phyloP scores from a whole-genome alignment of 176 grass and related monocot species.

The Hyparrhenia diplandra region DNA sequence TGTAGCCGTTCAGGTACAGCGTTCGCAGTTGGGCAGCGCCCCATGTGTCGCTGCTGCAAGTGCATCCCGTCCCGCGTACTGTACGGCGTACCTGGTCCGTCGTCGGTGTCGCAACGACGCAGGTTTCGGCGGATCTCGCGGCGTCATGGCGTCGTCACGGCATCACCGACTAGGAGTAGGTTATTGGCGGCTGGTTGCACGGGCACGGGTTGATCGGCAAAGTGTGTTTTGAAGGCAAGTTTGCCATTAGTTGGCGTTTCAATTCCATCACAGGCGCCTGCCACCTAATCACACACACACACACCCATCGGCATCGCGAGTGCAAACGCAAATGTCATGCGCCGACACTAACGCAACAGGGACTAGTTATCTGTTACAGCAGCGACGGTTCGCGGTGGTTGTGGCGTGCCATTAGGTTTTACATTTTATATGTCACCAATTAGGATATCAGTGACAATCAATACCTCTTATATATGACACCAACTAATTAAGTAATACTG shows the following conservation, averaged over 20 bases:
- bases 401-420: background rate
- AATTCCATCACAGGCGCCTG: conserved; percentile 26
- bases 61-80: background rate
- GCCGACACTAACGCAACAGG: background rate
- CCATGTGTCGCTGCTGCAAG: background rate
- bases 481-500: too few relatives aligned
- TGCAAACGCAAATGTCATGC: background rate
- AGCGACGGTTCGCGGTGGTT: background rate
- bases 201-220: background rate
- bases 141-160: background rate
- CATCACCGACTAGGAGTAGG: background rate
- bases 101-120: too few relatives aligned
- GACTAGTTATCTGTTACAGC: background rate
- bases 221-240: conserved; percentile 31
- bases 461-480: too few relatives aligned
- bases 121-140: background rate
- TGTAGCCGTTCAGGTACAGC: background rate
- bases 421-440: too few relatives aligned
- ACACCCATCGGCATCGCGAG: too few relatives aligned
- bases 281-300: conserved; percentile 33
- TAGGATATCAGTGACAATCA: too few relatives aligned
- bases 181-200: too few relatives aligned
- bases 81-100: background rate
- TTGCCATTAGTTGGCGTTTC: conserved; percentile 44
- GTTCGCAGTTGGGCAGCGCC: background rate